Evolutionary conservation across 75 land plant genomes (phyloP), one percentile per base, ranked within the genome.

Genomic region (Cunninghamia lanceolata): DNA sequence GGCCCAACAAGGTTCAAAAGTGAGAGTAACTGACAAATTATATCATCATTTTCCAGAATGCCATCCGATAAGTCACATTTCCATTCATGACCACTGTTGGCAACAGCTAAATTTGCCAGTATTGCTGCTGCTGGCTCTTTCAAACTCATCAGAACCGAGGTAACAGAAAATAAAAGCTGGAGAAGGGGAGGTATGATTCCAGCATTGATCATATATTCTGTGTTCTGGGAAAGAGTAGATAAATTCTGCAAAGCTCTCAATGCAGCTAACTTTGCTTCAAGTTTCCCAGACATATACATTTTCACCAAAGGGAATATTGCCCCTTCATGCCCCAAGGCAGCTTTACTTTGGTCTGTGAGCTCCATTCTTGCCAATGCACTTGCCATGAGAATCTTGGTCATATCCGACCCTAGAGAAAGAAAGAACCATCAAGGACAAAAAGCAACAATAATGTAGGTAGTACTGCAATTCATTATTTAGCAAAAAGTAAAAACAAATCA

Each of bases 341-440:
- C 89, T 87, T 85, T 88, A 86, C 84, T 88, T 70, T 95, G 93
- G 63, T 93, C 95, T 28, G 94, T 88, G 3, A 93, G 90, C 82
- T 89, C 90, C 93, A 95, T 91, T 42, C 89, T 89, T 66, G 93
- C 90, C 15, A 95, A 21, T 34, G 92, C 89, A 25, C 92, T 92
- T 83, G 96, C 96, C 94, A 93, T 92, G 46, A 92, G 88, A 78
- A 93, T 88, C 85, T 95, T 92, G 56, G 87, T 87, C 89, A 89
- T 90, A 38, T 90, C 91, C 35, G 94, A 91, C 52, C 96, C 96
- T 94, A 88, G 35, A 84, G 42, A 78, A 42, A n/a, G 35, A 52
- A 40, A 54, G 9, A 16, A 81, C 6, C 66, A 73, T 73, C 53
- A 73, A 73, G 75, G 34, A 73, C n/a, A 73, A 9, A 50, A 73